phyloP scores from a whole-genome alignment of 148 eudicot genomes.

The Polygonum maritimum region DNA sequence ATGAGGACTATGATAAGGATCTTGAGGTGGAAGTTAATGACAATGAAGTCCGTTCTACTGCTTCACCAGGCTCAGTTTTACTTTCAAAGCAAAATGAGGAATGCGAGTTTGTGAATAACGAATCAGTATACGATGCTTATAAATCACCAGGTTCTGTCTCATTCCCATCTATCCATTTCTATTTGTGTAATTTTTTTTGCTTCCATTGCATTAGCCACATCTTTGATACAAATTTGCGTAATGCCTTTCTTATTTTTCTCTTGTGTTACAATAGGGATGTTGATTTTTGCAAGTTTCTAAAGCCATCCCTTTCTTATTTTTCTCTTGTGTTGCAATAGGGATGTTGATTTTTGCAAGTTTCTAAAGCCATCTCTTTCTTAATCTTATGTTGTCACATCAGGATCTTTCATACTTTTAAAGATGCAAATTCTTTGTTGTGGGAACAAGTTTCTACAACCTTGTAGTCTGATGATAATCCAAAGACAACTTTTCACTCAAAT shows the following conservation, averaged over 20 bases:
- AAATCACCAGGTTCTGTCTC: slow-evolving; percentile 21
- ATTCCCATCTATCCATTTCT: neutral
- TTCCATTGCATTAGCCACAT: neutral
- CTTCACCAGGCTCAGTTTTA: slow-evolving; percentile 28
- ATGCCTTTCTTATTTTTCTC: neutral
- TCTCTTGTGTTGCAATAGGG: too few species aligned
- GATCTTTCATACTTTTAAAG: neutral
- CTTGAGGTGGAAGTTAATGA: slow-evolving; percentile 25
- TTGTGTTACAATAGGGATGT: neutral
- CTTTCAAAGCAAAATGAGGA: slow-evolving; percentile 15
- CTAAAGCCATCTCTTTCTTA: neutral
- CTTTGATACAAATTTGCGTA: neutral
- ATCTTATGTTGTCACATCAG: neutral
- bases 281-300: neutral
- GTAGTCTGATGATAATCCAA: neutral
- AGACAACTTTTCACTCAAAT: neutral
- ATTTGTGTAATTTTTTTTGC: neutral
- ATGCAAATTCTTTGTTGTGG: neutral
- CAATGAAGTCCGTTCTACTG: slow-evolving; percentile 25
- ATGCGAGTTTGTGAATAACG: slow-evolving; percentile 13
- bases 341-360: neutral
- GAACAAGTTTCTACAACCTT: neutral
- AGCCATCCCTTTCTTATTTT: neutral
- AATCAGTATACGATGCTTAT: slow-evolving; percentile 17
- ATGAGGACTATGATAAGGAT: slow-evolving; percentile 52